Evolutionary conservation across 441 rosid species (phyloP), one percentile per base, ranked within the genome.

Genomic region (Gossypium laxum): DNA sequence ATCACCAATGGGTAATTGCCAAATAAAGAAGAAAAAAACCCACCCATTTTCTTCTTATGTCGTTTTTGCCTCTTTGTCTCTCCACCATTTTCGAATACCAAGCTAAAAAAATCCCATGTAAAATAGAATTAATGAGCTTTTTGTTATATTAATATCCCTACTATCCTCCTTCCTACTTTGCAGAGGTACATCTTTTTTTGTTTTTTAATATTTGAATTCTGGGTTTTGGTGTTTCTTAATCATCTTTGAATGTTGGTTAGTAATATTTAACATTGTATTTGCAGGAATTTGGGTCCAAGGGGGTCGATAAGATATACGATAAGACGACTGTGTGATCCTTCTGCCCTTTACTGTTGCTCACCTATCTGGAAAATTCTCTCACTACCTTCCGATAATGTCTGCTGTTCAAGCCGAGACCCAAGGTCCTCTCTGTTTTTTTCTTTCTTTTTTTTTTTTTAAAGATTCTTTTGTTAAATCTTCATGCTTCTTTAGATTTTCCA

Each of bases 131-230:
- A 8, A 15, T 50, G 58, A 32, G 67, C 70, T 75, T 60, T 67
- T 4, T 57, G 61, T 61, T 41, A 56, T 72, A 55, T 65, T 69
- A 72, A 73, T 78, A 58, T 24, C 60, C 73, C 41, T 51, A 26
- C 21, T 30, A 21, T 41, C 72, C 70, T 74, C 78, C 54, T 69
- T 41, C 54, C 65, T 71, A 70, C 65, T 76, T 71, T 60, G 80
- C 85, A 75, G 81, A 85, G 91, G 89, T 82, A 79, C 1, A 4
- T 12, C 18, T 15, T n/a, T 72, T 54, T 4, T 22, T 10, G 4
- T 18, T 7, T 6, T 5, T 2, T 22, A 21, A 43, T 43, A 43
- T 18, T 43, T 56, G 19, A 47, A 0, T 22, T 22, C 15, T 52
- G 5, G 11, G 14, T 30, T 41, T 58, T 10, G 38, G 11, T 34